phyloP scores from a whole-genome alignment of 768 basidiomycete genomes.

The Ramaria sp. region DNA sequence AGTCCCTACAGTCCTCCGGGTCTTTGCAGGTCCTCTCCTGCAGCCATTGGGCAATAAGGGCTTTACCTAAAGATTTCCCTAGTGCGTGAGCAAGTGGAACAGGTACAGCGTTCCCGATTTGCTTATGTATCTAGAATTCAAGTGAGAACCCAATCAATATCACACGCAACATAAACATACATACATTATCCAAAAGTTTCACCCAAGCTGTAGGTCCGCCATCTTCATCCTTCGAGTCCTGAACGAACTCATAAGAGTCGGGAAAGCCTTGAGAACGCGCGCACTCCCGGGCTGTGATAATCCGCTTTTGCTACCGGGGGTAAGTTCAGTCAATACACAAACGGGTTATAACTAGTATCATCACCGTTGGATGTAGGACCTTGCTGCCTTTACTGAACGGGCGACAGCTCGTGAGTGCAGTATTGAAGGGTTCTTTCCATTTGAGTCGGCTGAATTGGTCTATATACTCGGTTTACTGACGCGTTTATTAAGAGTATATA shows the following conservation, averaged over 20 bases:
- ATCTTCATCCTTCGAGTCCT: conserved; percentile 20
- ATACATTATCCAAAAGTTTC: conserved; percentile 40
- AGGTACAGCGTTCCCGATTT: conserved; percentile 77
- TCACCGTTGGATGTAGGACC: conserved; percentile 37
- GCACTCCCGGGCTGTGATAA: conserved; percentile 54
- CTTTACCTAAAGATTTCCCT: conserved; percentile 35
- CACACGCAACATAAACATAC: conserved; percentile 16
- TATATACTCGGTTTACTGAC: conserved; percentile 13
- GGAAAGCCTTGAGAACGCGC: conserved; percentile 76
- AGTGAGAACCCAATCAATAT: not conserved
- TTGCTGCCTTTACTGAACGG: conserved; percentile 41
- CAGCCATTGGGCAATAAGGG: conserved; percentile 21
- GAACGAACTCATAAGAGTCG: conserved; percentile 50
- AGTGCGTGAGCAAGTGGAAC: conserved; percentile 57
- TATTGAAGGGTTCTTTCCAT: conserved; percentile 42
- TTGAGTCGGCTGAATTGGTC: conserved; percentile 51
- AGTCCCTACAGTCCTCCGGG: too few species aligned
- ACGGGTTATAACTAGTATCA: conserved; percentile 9
- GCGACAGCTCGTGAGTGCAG: conserved; percentile 45
- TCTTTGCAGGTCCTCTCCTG: not conserved
- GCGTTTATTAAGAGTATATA: conserved; percentile 3
- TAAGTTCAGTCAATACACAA: not conserved
- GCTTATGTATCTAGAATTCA: conserved; percentile 50
- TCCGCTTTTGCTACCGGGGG: conserved; percentile 51
- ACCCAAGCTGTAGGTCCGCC: conserved; percentile 22